These are phyloP conservation scores for Saccharomycopsis sp. DNA, from an alignment of 805 yeast genomes.

Conservation along the genomic window DNA sequence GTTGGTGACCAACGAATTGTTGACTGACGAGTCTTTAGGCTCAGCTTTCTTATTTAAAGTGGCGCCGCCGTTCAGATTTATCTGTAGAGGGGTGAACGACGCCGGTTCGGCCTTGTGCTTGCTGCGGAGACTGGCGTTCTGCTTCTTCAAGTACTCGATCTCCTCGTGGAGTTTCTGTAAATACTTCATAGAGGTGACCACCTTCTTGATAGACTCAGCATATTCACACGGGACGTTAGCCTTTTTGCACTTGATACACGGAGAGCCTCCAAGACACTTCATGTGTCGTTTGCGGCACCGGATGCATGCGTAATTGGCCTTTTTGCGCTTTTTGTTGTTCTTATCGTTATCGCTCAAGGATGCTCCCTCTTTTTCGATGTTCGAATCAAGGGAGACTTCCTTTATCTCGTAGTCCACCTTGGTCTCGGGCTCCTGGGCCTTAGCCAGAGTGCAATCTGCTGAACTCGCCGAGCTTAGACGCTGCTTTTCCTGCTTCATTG, in stretches of 20 bases:
- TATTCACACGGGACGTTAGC: conserved; percentile 61
- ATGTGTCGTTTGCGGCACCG: conserved; percentile 68
- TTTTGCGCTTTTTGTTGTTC: conserved; percentile 23
- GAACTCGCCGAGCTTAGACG: too few species aligned
- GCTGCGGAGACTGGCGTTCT: conserved; percentile 51
- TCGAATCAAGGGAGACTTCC: not conserved
- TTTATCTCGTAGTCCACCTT: not conserved
- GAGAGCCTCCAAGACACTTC: conserved; percentile 73
- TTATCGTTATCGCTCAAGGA: not conserved
- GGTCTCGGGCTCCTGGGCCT: not conserved
- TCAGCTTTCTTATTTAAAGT: not conserved
- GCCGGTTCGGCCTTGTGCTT: conserved; percentile 30
- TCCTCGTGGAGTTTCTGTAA: conserved; percentile 61
- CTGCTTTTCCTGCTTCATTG: not conserved
- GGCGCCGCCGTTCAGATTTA: not conserved
- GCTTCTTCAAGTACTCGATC: conserved; percentile 56
- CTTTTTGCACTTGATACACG: conserved; percentile 55
- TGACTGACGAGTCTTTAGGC: not conserved
- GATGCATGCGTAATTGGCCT: conserved; percentile 39
- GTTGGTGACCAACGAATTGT: not conserved
- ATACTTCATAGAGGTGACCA: conserved; percentile 68
- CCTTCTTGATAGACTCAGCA: conserved; percentile 62
- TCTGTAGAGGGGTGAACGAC: conserved; percentile 15
- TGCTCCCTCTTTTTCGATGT: not conserved
- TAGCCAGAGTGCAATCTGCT: too few species aligned